These are phyloP conservation scores for Erodium moschatum DNA, from an alignment of 441 rosid genomes.

Conservation along the genomic window DNA sequence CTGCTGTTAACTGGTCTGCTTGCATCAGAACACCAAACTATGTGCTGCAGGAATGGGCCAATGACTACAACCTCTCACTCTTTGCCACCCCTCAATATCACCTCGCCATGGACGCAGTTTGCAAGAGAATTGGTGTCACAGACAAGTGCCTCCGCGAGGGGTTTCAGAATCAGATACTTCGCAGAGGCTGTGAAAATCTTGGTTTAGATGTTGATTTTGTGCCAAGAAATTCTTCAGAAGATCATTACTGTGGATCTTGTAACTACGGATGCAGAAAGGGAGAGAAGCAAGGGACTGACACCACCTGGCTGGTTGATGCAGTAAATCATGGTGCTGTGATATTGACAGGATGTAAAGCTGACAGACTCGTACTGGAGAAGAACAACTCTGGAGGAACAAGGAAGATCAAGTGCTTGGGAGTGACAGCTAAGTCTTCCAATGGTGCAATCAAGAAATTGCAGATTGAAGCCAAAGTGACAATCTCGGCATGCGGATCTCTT, in stretches of 20 bases:
- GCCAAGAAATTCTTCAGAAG: slow-evolving; percentile 62
- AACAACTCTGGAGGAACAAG: slow-evolving; percentile 25
- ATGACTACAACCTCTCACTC: slow-evolving; percentile 34
- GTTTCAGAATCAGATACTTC: slow-evolving; percentile 63
- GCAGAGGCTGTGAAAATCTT: slow-evolving; percentile 65
- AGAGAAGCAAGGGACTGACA: slow-evolving; percentile 74
- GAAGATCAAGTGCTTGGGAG: slow-evolving; percentile 64
- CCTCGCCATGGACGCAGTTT: slow-evolving; percentile 60
- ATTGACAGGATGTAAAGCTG: slow-evolving; percentile 75
- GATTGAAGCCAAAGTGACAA: slow-evolving; percentile 63
- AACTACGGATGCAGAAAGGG: slow-evolving; percentile 69
- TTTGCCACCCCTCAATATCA: slow-evolving; percentile 42
- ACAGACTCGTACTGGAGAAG: slow-evolving; percentile 41
- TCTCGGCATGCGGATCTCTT: slow-evolving; percentile 75
- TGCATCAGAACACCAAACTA: slow-evolving; percentile 12
- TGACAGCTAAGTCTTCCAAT: slow-evolving; percentile 35
- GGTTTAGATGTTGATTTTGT: slow-evolving; percentile 45
- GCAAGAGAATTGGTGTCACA: slow-evolving; percentile 65
- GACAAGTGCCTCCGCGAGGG: slow-evolving; percentile 46
- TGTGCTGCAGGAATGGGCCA: slow-evolving; percentile 63
- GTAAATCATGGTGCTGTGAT: slow-evolving; percentile 57
- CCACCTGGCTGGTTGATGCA: slow-evolving; percentile 80
- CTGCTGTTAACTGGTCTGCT: slow-evolving; percentile 16
- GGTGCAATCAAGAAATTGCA: slow-evolving; percentile 36
- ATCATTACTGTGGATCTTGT: slow-evolving; percentile 76